A percentile compares a stretch with the other conserved stretches of the same genome.
Conservation (phyloP, 768 basidiomycete genomes). For the Phaeotremella skinneri region DNA sequence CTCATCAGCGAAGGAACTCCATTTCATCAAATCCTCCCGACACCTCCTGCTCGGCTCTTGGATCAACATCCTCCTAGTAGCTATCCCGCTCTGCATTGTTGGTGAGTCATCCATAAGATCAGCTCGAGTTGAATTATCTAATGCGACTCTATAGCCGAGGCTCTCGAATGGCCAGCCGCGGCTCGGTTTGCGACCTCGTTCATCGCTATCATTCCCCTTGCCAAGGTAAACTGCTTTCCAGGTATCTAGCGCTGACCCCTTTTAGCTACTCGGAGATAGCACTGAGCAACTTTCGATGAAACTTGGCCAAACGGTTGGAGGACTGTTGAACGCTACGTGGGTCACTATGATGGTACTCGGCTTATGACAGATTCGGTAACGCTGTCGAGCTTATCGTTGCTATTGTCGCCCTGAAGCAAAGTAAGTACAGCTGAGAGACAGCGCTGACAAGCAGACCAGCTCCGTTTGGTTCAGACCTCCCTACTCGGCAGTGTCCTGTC, state of each 20-base stretch:
- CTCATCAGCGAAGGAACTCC: constrained; percentile 12
- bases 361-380: constrained; percentile 41
- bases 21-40: constrained; percentile 37
- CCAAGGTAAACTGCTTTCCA: constrained; percentile 60
- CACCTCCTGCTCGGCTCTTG: constrained; percentile 55
- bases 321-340: constrained; percentile 70
- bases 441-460: constrained; percentile 58
- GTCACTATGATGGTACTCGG: background rate
- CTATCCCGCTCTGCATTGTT: constrained; percentile 69
- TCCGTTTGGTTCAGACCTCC: constrained; percentile 88
- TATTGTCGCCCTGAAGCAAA: constrained; percentile 75
- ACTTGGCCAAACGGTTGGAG: constrained; percentile 80
- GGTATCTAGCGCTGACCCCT: background rate
- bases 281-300: constrained; percentile 56
- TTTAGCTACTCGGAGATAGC: constrained; percentile 46
- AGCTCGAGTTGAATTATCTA: background rate
- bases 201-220: constrained; percentile 83
- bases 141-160: constrained; percentile 33
- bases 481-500: constrained; percentile 89
- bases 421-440: constrained; percentile 51
- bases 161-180: constrained; percentile 42
- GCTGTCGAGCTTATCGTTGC: constrained; percentile 84
- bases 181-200: constrained; percentile 68
- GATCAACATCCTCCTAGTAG: constrained; percentile 73
- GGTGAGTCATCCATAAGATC: constrained; percentile 55